phyloP scores from a whole-genome alignment of 1,139 yeast species.

The Kodamaea ohmeri region DNA sequence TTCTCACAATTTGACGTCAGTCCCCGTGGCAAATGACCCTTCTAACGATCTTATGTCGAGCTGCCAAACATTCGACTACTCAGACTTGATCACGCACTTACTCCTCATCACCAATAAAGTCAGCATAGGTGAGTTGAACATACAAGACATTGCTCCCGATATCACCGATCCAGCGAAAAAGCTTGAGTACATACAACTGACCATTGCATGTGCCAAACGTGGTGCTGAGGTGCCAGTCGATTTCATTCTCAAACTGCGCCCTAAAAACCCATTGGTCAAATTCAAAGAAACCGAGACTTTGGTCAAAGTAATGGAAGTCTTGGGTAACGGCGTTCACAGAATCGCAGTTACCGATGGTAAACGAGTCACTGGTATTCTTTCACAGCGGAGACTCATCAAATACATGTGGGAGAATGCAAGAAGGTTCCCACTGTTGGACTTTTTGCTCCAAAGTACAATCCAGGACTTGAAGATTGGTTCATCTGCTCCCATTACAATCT shows the following conservation, averaged over 20 bases:
- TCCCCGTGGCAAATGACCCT: slow-evolving; percentile 61
- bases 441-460: slow-evolving; percentile 62
- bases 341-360: slow-evolving; percentile 69
- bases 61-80: slow-evolving; percentile 83
- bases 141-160: slow-evolving; percentile 22
- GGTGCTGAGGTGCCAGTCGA: slow-evolving; percentile 79
- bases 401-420: slow-evolving; percentile 92
- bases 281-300: slow-evolving; percentile 67
- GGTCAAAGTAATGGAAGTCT: slow-evolving; percentile 72
- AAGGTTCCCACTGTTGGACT: slow-evolving; percentile 75
- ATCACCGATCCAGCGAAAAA: slow-evolving; percentile 19
- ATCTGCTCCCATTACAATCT: slow-evolving; percentile 67
- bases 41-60: slow-evolving; percentile 40
- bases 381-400: slow-evolving; percentile 81
- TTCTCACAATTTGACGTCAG: slow-evolving; percentile 70
- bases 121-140: slow-evolving; percentile 35
- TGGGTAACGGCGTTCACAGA: slow-evolving; percentile 91
- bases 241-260: slow-evolving; percentile 73
- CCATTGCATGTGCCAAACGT: slow-evolving; percentile 50
- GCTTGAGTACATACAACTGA: slow-evolving; percentile 27
- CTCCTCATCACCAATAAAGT: slow-evolving; percentile 71
- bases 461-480: slow-evolving; percentile 71
- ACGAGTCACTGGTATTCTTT: slow-evolving; percentile 69
- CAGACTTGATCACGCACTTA: slow-evolving; percentile 84
- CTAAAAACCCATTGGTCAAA: slow-evolving; percentile 82